Evolutionary conservation across 306 rosid species (phyloP).

Genomic region (Argentina anserina): DNA sequence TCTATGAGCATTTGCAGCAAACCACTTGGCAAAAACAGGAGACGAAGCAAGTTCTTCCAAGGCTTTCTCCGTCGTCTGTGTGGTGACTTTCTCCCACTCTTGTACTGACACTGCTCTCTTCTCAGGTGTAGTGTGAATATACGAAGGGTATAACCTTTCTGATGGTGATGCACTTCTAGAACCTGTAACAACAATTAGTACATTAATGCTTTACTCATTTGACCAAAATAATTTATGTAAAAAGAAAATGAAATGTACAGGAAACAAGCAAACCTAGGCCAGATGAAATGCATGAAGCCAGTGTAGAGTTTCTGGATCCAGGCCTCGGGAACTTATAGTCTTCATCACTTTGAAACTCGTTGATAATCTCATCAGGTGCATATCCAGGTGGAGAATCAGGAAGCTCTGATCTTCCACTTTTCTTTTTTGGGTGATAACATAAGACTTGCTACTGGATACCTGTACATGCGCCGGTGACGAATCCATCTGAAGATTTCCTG

Average conservation of each 20-base stretch:
- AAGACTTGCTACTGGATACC: constrained; percentile 32
- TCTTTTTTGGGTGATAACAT: constrained; percentile 55
- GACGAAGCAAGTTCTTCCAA: constrained; percentile 74
- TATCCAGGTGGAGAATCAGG: constrained; percentile 53
- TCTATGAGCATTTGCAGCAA: constrained; percentile 54
- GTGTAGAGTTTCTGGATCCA: constrained; percentile 27
- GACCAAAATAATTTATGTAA: not conserved
- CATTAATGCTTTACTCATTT: not conserved
- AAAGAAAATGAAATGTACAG: not conserved
- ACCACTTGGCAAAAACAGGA: constrained; percentile 73
- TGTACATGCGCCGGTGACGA: constrained; percentile 46
- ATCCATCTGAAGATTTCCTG: constrained; percentile 37
- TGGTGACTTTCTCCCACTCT: constrained; percentile 83
- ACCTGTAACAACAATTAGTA: constrained; percentile 25
- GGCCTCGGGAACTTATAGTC: constrained; percentile 31
- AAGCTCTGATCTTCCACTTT: constrained; percentile 40
- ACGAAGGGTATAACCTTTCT: constrained; percentile 53
- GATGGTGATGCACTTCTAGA: constrained; percentile 30
- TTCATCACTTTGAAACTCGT: constrained; percentile 30
- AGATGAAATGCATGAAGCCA: constrained; percentile 44
- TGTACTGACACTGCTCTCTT: constrained; percentile 56
- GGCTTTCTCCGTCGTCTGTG: constrained; percentile 60
- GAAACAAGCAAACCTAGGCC: constrained; percentile 46
- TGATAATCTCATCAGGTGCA: constrained; percentile 30
- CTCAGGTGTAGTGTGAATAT: constrained; percentile 65